Conservation (phyloP, 2,329 filamentous ascomycete genomes). For the Claviceps monticola region DNA sequence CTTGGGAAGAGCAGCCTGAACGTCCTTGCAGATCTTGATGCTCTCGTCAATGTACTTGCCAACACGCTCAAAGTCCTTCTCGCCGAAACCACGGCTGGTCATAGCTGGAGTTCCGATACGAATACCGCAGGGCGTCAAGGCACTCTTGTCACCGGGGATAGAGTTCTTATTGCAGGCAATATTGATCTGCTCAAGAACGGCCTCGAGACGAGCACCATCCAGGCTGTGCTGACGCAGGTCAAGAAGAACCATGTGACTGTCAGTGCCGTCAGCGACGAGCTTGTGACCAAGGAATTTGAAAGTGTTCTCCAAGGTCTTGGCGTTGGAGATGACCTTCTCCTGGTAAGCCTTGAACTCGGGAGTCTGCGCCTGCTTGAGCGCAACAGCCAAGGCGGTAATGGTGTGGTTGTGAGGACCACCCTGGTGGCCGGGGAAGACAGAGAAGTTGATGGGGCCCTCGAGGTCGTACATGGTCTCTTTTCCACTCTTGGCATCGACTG, state of each 20-base stretch:
- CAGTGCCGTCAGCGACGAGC: conserved; percentile 87
- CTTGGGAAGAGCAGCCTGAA: conserved; percentile 78
- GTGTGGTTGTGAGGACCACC: conserved; percentile 99
- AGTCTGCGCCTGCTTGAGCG: conserved; percentile 81
- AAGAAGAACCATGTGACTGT: conserved; percentile 93
- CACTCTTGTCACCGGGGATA: conserved; percentile 93
- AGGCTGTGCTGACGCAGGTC: conserved; percentile 79
- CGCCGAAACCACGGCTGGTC: conserved; percentile 88
- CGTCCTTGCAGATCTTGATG: conserved; percentile 80
- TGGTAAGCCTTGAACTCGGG: conserved; percentile 93
- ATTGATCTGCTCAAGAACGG: conserved; percentile 93
- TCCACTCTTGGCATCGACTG: conserved; percentile 77
- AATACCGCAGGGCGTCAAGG: conserved; percentile 85
- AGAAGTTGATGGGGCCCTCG: conserved; percentile 94
- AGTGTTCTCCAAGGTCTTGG: conserved; percentile 75
- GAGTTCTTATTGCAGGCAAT: conserved; percentile 99
- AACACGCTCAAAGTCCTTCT: conserved; percentile 84
- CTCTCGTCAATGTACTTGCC: conserved; percentile 76
- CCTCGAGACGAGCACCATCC: conserved; percentile 90
- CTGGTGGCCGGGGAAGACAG: conserved; percentile 97
- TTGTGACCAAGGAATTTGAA: conserved; percentile 85
- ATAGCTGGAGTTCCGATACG: conserved; percentile 96
- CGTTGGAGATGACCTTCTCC: conserved; percentile 81
- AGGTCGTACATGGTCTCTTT: conserved; percentile 87
- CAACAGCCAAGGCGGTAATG: conserved; percentile 90